These are phyloP conservation scores for Apium graveolens DNA, from an alignment of 129 eudicot species.

Conservation along the genomic window DNA sequence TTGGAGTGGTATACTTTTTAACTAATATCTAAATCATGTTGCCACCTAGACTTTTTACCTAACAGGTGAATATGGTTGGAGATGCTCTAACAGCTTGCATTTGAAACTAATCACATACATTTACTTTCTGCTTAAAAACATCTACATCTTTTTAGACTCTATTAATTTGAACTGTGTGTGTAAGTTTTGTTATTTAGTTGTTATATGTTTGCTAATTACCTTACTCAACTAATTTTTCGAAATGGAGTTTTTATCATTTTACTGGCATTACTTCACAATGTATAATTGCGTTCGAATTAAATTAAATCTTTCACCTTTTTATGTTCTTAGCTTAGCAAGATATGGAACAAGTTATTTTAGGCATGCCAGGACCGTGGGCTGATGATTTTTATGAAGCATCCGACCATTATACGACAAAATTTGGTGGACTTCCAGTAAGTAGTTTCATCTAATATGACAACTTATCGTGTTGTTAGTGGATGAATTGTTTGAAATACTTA, in stretches of 20 bases:
- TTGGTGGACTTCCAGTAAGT: conserved; percentile 90
- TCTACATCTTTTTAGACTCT: not conserved
- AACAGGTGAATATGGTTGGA: too few relatives aligned
- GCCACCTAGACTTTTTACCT: too few relatives aligned
- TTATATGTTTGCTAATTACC: not conserved
- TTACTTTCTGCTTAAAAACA: not conserved
- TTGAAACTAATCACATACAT: too few relatives aligned
- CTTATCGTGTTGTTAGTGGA: not conserved
- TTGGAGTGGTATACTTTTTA: too few relatives aligned
- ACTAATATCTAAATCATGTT: too few relatives aligned
- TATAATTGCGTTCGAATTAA: not conserved
- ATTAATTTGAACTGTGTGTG: not conserved
- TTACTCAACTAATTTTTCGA: not conserved
- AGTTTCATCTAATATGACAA: not conserved
- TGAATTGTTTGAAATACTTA: not conserved
- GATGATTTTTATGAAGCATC: conserved; percentile 60
- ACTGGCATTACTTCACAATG: not conserved
- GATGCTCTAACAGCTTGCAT: too few relatives aligned
- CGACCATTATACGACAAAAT: conserved; percentile 77
- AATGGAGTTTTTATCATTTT: not conserved
- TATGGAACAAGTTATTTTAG: conserved; percentile 66
- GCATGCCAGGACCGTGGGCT: conserved; percentile 98
- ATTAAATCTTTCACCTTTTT: not conserved
- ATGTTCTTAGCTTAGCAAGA: conserved; percentile 7
- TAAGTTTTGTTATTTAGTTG: too few relatives aligned